Base-by-base conservation (phyloP, 2,329 filamentous ascomycete species). In the Botryotinia globosa region DNA sequence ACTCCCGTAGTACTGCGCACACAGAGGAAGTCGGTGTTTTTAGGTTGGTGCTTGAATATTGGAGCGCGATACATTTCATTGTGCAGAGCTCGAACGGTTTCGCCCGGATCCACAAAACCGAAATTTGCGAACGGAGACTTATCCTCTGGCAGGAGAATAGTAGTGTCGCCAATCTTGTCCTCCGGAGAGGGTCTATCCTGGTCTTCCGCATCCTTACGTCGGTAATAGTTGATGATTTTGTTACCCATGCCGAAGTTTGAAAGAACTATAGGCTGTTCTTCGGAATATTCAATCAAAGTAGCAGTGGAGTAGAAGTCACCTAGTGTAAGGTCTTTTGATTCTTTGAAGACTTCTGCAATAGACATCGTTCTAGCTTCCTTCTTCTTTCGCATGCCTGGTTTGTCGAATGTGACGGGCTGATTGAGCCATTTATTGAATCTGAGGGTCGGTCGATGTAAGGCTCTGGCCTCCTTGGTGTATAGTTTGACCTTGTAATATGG, bases 211-310 rank as follows among this genome's bases (percentile, higher is more conserved):
- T 94, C 92, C 79, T 94, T 94, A 73, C 94, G 90, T 56, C 94
- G 92, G 81, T 98, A 98, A 82, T 98, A 99, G 82, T 99, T 98
- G 85, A 98, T 94, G 73, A 99, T 88, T 70, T 94, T 92, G 81
- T 92, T 97, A 69, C 94, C 94, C 96, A 99, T 99, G 76, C 95
- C 96, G 79, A 98, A 97, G 80, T 97, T 98, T 61, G 95, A 98
- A 74, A 99, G 85, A 74, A 97, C 94, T 16, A 91, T 92, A 0
- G 96, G 96, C 75, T 94, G 91, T 79, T 98, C 94, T 82, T 99
- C 96, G 14, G 94, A 97, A 81, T 99, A 99, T 82, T 99, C 96
- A 48, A 98, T 91, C 22, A 99, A 87, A 8, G 98, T 87, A 32
- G 94, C 91, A 59, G 90, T 92, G 0, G 95, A 94, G 80, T 97